Evolutionary conservation across 345 rosid genomes (phyloP).

Genomic region (Alliaria petiolata): DNA sequence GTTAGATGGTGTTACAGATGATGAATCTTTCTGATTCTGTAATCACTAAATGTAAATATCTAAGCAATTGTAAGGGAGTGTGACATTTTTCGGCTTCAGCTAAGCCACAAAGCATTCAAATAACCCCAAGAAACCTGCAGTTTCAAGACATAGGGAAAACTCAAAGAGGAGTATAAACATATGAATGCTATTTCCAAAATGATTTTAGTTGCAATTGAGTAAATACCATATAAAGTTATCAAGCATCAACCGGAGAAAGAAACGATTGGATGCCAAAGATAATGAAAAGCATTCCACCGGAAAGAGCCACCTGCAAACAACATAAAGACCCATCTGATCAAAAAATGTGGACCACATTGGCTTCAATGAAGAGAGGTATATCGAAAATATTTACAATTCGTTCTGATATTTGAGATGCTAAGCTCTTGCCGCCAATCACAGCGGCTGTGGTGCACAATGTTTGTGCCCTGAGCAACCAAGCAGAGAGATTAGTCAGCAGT

Average conservation of each 20-base stretch:
- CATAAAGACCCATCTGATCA: background rate
- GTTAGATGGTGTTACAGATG: slow-evolving; percentile 7
- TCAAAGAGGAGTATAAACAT: background rate
- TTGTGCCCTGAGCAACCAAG: slow-evolving; percentile 58
- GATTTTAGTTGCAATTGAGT: background rate
- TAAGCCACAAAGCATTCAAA: background rate
- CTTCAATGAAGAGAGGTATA: background rate
- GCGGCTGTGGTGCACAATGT: slow-evolving; percentile 91
- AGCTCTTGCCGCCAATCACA: slow-evolving; percentile 89
- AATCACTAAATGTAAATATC: slow-evolving; percentile 1
- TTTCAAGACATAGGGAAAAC: background rate
- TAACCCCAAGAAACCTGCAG: slow-evolving; percentile 12
- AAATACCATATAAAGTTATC: slow-evolving; percentile 35
- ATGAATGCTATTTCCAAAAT: background rate
- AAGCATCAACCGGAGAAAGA: slow-evolving; percentile 53
- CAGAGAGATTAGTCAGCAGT: background rate
- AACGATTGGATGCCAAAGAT: slow-evolving; percentile 85
- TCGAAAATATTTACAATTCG: slow-evolving; percentile 39
- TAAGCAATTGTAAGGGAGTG: slow-evolving; percentile 3
- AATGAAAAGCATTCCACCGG: slow-evolving; percentile 82
- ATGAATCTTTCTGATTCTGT: slow-evolving; percentile 3
- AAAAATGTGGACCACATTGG: background rate
- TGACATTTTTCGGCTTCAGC: background rate
- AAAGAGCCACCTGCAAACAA: slow-evolving; percentile 67
- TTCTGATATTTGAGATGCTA: slow-evolving; percentile 96